A percentile compares a stretch with the other conserved stretches of the same genome.
Evolutionary conservation across 495 filamentous ascomycete genomes (phyloP).

Genomic region (Articulospora tetracladia): DNA sequence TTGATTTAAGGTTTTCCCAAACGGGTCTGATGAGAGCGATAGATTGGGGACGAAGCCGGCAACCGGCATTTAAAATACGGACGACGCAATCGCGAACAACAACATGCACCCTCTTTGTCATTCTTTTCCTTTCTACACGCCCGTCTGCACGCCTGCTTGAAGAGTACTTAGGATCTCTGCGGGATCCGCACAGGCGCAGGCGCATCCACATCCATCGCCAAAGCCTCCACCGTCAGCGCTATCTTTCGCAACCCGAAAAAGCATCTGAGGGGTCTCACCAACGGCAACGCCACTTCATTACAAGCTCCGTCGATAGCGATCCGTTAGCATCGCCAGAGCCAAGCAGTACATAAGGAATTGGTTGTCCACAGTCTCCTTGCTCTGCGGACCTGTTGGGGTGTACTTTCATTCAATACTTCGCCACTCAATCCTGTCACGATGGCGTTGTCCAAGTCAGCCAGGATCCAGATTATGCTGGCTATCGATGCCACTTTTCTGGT

Average conservation of each 20-base stretch:
- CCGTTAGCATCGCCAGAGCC: background rate
- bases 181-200: background rate
- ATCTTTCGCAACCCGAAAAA: background rate
- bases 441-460: slow-evolving; percentile 87
- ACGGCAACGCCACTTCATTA: background rate
- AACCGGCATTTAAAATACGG: background rate
- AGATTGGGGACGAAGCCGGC: background rate
- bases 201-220: background rate
- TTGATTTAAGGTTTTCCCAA: background rate
- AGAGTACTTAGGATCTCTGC: background rate
- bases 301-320: background rate
- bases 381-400: no score
- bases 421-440: slow-evolving; percentile 39
- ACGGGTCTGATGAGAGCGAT: background rate
- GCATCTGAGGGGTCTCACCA: background rate
- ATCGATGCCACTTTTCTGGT: slow-evolving; percentile 90
- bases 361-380: no score
- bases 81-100: background rate
- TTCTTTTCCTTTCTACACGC: background rate
- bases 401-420: background rate
- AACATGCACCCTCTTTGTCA: background rate
- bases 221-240: background rate
- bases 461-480: slow-evolving; percentile 87
- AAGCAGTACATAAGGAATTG: background rate
- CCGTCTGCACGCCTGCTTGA: background rate